A percentile compares a stretch with the other conserved stretches of the same genome.
phyloP scores from a whole-genome alignment of 2,329 filamentous ascomycete genomes.

The Dactylellina haptotyla region DNA sequence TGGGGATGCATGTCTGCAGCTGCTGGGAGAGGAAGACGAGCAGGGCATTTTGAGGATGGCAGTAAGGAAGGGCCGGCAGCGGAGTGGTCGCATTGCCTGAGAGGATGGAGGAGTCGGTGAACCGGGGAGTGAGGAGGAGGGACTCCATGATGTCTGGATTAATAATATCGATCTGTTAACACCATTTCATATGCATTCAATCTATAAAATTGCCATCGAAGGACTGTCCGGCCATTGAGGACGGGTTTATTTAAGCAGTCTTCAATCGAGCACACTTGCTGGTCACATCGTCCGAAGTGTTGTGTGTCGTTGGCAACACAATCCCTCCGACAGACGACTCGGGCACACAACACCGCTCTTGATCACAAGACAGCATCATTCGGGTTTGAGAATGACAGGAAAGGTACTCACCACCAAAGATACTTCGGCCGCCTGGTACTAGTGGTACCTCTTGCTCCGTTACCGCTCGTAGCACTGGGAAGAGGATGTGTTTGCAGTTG shows the following conservation, averaged over 20 bases:
- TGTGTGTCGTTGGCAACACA: constrained; percentile 5
- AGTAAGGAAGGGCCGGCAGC: constrained; percentile 66
- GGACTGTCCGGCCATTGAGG: not conserved
- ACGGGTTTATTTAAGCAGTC: too few species aligned
- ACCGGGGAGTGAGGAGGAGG: constrained; percentile 37
- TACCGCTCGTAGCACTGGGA: constrained; percentile 10
- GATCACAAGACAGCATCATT: constrained; percentile 30
- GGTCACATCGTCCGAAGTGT: constrained; percentile 15
- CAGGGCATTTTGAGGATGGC: constrained; percentile 70
- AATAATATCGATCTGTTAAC: constrained; percentile 1
- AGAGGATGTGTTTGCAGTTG: not conserved
- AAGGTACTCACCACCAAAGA: constrained; percentile 30
- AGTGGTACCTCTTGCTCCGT: constrained; percentile 25
- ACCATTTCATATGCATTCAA: not conserved
- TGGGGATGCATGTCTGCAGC: constrained; percentile 72
- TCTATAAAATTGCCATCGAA: not conserved
- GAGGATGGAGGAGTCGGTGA: constrained; percentile 33
- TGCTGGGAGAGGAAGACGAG: constrained; percentile 69
- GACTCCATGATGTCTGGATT: constrained; percentile 42
- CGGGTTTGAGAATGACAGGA: not conserved
- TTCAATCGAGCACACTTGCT: too few species aligned
- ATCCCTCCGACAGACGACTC: not conserved
- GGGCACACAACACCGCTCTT: not conserved
- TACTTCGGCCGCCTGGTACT: constrained; percentile 12
- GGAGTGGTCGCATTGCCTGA: constrained; percentile 43